Base-by-base conservation (phyloP, 495 filamentous ascomycete genomes). In the Antarctomyces pellizariae region DNA sequence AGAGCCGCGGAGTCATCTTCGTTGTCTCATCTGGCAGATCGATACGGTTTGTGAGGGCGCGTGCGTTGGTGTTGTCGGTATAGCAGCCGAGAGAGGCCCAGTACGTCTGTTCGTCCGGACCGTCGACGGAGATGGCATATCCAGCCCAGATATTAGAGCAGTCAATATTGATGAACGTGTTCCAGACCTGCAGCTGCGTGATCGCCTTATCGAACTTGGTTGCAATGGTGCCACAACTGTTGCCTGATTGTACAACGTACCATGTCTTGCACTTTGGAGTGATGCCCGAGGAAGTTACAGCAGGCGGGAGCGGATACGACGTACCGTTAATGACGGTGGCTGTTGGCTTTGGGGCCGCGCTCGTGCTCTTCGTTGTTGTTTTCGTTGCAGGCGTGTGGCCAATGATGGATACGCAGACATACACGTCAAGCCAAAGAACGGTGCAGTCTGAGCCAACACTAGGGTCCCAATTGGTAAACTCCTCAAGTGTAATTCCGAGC, bases 401-500 rank as follows among this genome's bases (percentile, higher is more conserved):
- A n/a, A n/a, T n/a, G n/a, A n/a, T n/a, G n/a, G n/a, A n/a, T n/a
- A n/a, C n/a, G n/a, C n/a, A n/a, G n/a, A n/a, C n/a, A n/a, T n/a
- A n/a, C n/a, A n/a, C n/a, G n/a, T n/a, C n/a, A n/a, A n/a, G n/a
- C n/a, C n/a, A n/a, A n/a, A n/a, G n/a, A n/a, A n/a, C n/a, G 2
- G 16, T 22, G 36, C 39, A 42, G 11, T 10, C 22, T 4, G 24
- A 6, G 13, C 36, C 29, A 25, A 42, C 18, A 8, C 25, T 19
- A 25, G 46, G 46, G 34, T 53, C 50, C 41, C 47, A 54, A 30
- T 29, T 29, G 22, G 39, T 37, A 9, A 52, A 36, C 30, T 45
- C 22, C 18, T 32, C 24, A n/a, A 42, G 12, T 28, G 41, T 39
- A 26, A 54, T 51, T 4, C 41, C 34, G 18, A 10, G 25, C 24